Evolutionary conservation across 495 filamentous ascomycete species (phyloP), one percentile per base, ranked within the genome.

Genomic region (Neurospora hispaniola): DNA sequence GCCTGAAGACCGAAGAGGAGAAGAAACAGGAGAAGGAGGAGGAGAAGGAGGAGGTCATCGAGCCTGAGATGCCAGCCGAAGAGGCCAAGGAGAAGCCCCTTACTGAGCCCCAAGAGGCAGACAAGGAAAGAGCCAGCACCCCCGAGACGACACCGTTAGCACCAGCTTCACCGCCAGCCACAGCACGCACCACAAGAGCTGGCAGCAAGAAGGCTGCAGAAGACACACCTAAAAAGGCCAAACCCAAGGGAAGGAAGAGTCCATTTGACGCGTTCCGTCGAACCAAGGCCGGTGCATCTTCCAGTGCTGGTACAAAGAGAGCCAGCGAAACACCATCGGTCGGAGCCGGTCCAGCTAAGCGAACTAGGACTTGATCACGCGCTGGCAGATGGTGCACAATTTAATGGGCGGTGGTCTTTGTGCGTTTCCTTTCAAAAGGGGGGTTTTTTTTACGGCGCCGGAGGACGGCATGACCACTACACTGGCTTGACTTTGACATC

Each of bases 251-350:
- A 66, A 88, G 86, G 74, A 80, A 81, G 59, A 92, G 89, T 76
- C 89, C 90, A 1, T 94, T 93, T 74, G 87, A 89, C 74, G 81
- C 81, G 69, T 93, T 90, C 90, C 82, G 83, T 46, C 86, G 90
- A 23, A 87, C 85, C 73, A 93, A 93, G 84, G 79, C 78, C 77
- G 70, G 75, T 44, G 48, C 75, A 66, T 40, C 76, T 31, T 42
- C 74, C 11, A 74, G 71, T 70, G 71, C 74, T 31, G 75, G 80
- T 35, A 82, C 81, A 71, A 88, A 88, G 82, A 84, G 86, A 74
- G 75, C 79, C 35, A 85, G 80, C 5, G 85, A 86, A 8, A 72
- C 76, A 2, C 71, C 86, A 31, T 73, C 78, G 27, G 74, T 74
- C 59, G 74, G 73, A 14, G 73, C 73, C n/a, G 77, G 73, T 68